A percentile compares a stretch with the other conserved stretches of the same genome.
phyloP scores from a whole-genome alignment of 257 asterid genomes.

The Lycium barbarum region DNA sequence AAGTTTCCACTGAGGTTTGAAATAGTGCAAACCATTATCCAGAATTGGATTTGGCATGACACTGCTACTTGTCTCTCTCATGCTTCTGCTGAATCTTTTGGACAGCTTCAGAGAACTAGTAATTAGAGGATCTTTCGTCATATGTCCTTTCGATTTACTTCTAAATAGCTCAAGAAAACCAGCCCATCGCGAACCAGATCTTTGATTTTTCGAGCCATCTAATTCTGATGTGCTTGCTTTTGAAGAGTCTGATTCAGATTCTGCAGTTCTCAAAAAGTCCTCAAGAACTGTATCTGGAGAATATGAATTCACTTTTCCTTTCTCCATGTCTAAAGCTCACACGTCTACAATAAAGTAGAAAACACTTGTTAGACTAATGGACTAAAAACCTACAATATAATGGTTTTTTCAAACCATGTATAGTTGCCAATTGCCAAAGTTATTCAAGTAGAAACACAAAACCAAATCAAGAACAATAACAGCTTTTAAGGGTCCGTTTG shows the following conservation, averaged over 20 bases:
- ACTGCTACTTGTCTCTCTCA: conserved; percentile 55
- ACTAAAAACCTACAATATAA: background rate
- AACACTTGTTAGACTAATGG: background rate
- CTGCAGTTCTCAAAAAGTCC: conserved; percentile 71
- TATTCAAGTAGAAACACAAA: background rate
- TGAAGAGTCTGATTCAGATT: conserved; percentile 76
- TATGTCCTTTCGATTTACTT: conserved; percentile 59
- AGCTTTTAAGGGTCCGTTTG: background rate
- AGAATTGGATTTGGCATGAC: conserved; percentile 42
- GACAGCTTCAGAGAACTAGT: conserved; percentile 50
- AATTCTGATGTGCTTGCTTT: conserved; percentile 77
- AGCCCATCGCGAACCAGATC: conserved; percentile 59
- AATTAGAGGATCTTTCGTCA: conserved; percentile 57
- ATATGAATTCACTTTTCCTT: conserved; percentile 50
- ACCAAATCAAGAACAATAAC: background rate
- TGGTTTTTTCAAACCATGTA: background rate
- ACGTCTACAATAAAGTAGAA: conserved; percentile 32
- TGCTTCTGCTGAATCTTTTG: conserved; percentile 67
- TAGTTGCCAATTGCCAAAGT: background rate
- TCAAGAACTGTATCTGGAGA: conserved; percentile 97
- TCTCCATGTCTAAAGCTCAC: conserved; percentile 59
- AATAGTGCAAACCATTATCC: conserved; percentile 61
- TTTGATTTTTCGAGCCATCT: conserved; percentile 43
- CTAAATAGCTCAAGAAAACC: conserved; percentile 58
- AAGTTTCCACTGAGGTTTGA: conserved; percentile 91